These are phyloP conservation scores for Aspergillus ochraceus DNA, from an alignment of 2,329 filamentous ascomycete species.

Conservation along the genomic window DNA sequence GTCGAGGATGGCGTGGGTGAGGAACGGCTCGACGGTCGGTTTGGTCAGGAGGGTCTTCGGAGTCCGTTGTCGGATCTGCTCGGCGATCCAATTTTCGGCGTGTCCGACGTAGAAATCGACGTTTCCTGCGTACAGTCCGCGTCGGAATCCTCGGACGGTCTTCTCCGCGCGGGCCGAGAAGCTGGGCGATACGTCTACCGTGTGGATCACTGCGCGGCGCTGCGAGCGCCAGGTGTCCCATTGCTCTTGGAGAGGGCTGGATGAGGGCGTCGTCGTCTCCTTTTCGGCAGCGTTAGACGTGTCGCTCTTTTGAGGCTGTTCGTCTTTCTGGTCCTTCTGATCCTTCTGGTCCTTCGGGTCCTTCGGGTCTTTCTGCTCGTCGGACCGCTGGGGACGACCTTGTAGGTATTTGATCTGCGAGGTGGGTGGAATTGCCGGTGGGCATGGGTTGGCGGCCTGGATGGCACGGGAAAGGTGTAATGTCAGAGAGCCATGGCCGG, in stretches of 20 bases:
- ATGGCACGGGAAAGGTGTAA: constrained; percentile 73
- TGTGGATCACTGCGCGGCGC: constrained; percentile 71
- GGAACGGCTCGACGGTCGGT: constrained; percentile 54
- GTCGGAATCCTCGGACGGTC: constrained; percentile 65
- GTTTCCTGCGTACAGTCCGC: constrained; percentile 67
- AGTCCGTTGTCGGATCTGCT: constrained; percentile 47
- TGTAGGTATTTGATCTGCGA: constrained; percentile 34
- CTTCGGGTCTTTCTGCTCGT: constrained; percentile 13
- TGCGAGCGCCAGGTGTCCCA: constrained; percentile 50
- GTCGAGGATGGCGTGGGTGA: constrained; percentile 72
- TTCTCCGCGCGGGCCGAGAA: constrained; percentile 66
- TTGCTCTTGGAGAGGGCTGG: constrained; percentile 29
- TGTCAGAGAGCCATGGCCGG: constrained; percentile 79
- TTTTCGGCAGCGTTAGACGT: background rate
- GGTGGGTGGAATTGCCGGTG: constrained; percentile 44
- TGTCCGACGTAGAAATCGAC: constrained; percentile 73
- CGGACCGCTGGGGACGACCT: constrained; percentile 23
- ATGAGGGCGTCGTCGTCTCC: background rate
- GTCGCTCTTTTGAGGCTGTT: constrained; percentile 1
- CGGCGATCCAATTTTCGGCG: constrained; percentile 62
- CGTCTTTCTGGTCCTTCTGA: background rate
- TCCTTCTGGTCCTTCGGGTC: background rate
- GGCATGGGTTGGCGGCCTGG: constrained; percentile 66
- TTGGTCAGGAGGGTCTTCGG: constrained; percentile 16
- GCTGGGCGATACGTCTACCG: constrained; percentile 64